Conservation (phyloP, 257 asterid genomes). For the Hygrophila difformis region DNA sequence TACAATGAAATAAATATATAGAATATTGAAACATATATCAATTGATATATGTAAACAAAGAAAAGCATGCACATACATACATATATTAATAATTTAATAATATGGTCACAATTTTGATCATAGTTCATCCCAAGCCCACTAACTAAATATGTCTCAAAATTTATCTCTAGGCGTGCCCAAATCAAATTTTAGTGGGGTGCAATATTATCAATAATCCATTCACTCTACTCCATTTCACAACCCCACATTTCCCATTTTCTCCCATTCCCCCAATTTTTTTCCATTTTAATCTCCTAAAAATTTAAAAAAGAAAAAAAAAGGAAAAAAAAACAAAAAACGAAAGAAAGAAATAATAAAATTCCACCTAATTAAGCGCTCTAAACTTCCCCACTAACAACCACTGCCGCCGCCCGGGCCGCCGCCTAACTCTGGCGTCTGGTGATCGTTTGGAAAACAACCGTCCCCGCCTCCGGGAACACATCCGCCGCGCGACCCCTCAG, state of each 20-base stretch:
- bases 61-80: too few species aligned
- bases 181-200: constrained; percentile 77
- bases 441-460: constrained; percentile 65
- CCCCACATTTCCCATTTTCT: constrained; percentile 30
- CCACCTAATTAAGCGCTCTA: constrained; percentile 36
- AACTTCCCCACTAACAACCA: constrained; percentile 18
- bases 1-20: too few species aligned
- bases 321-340: constrained; percentile 12
- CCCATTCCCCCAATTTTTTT: constrained; percentile 33
- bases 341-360: constrained; percentile 16
- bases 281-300: constrained; percentile 29
- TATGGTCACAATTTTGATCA: too few species aligned
- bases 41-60: too few species aligned
- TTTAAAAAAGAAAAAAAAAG: constrained; percentile 9
- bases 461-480: constrained; percentile 60
- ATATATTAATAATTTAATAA: too few species aligned
- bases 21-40: too few species aligned
- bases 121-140: too few species aligned
- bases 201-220: constrained; percentile 61
- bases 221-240: too few species aligned
- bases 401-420: constrained; percentile 7
- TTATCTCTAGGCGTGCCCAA: constrained; percentile 72
- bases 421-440: constrained; percentile 38
- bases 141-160: constrained; percentile 21
- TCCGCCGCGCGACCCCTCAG: constrained; percentile 60